phyloP scores from a whole-genome alignment of 2,329 filamentous ascomycete species.

The Macroventuria anomochaeta region DNA sequence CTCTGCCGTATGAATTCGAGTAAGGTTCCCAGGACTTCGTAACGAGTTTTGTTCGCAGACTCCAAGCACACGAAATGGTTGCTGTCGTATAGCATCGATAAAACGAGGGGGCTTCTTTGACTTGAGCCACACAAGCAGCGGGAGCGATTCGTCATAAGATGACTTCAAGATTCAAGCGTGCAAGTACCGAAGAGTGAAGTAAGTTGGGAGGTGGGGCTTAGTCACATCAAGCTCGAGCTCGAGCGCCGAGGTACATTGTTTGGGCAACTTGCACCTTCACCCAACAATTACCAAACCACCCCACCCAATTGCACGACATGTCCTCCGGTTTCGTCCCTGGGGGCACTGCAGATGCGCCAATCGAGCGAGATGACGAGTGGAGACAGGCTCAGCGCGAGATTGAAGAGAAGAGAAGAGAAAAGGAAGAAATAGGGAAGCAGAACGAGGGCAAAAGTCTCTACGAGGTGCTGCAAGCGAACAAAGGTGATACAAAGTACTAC shows the following conservation, averaged over 20 bases:
- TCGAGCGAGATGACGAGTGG: slow-evolving; percentile 64
- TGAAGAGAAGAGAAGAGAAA: slow-evolving; percentile 63
- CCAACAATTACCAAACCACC: no score
- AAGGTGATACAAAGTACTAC: slow-evolving; percentile 59
- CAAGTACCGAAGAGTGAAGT: no score
- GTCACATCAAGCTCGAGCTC: slow-evolving; percentile 4
- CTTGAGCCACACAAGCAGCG: no score
- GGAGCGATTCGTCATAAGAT: no score
- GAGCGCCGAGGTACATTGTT: slow-evolving; percentile 2
- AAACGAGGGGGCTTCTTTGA: no score
- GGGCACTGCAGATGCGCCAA: slow-evolving; percentile 54
- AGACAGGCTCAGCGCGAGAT: slow-evolving; percentile 69
- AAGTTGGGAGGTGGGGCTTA: slow-evolving; percentile 15
- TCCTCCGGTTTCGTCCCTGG: slow-evolving; percentile 61
- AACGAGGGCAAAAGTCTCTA: slow-evolving; percentile 69
- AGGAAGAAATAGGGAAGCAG: slow-evolving; percentile 59
- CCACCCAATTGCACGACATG: slow-evolving; percentile 24
- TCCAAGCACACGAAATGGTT: no score
- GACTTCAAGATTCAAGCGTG: no score
- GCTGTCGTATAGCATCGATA: no score
- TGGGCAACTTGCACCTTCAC: no score
- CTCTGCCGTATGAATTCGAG: not conserved
- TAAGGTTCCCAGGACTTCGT: not conserved
- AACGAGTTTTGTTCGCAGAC: not conserved
- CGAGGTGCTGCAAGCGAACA: slow-evolving; percentile 81